Evolutionary conservation across 202 grass and related monocot genomes (phyloP).

Genomic region (Dendrocalamus latiflorus): DNA sequence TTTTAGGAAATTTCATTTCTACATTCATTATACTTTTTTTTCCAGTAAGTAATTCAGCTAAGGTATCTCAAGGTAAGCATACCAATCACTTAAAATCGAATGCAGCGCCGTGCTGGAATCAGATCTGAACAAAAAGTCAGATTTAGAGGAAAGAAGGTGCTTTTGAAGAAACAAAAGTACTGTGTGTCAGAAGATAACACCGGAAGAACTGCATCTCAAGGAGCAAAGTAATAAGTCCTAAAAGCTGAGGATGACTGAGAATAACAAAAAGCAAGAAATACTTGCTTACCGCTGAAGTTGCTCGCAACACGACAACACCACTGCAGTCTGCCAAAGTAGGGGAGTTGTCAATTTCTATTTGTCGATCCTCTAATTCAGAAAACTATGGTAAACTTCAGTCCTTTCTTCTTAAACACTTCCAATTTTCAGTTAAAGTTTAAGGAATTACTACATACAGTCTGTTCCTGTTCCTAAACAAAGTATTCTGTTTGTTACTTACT

Average conservation of each 20-base stretch:
- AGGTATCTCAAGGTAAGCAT: conserved; percentile 10
- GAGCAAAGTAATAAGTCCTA: conserved; percentile 15
- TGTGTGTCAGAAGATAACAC: conserved; percentile 17
- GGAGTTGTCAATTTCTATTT: too few relatives aligned
- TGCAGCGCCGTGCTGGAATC: conserved; percentile 28
- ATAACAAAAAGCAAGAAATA: conserved; percentile 12
- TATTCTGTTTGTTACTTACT: too few relatives aligned
- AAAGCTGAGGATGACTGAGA: conserved; percentile 26
- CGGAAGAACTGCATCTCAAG: conserved; percentile 3
- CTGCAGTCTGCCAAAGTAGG: background rate
- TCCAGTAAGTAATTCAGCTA: conserved; percentile 10
- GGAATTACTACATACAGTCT: too few relatives aligned
- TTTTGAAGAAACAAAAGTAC: conserved; percentile 29
- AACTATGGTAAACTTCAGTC: too few relatives aligned
- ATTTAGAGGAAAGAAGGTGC: conserved; percentile 23
- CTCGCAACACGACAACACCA: background rate
- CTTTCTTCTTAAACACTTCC: too few relatives aligned
- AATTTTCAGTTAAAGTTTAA: too few relatives aligned
- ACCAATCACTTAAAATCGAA: background rate
- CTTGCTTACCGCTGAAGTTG: conserved; percentile 37
- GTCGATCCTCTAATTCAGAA: too few relatives aligned
- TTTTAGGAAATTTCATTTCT: background rate
- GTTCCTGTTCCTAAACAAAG: too few relatives aligned
- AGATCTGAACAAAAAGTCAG: conserved; percentile 25
- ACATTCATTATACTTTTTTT: background rate